Base-by-base conservation (phyloP, 345 rosid species). In the Gossypium arboreum region DNA sequence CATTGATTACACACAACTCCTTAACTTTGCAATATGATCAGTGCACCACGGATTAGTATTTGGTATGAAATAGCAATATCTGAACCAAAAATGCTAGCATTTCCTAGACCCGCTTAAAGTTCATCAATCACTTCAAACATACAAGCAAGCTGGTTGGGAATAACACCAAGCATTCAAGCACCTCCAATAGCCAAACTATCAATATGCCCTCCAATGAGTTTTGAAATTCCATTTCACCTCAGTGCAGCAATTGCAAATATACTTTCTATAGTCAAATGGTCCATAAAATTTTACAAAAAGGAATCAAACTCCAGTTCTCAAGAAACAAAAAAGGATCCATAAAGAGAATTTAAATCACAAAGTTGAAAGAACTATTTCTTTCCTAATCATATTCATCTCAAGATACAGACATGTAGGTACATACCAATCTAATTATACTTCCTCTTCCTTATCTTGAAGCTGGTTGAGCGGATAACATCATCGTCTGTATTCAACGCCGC, bases 391-490 rank as follows among this genome's bases (percentile, higher is more conserved):
- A 73, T 16, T 71, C 77, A 56, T 74, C 77, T 22, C 22, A 43
- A 24, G 67, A 61, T 73, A 73, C 70, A 73, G 44, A 73, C 12
- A 9, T 11, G 54, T 62, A 71, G 13, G 25, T 2, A 6, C 66
- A 52, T 52, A 55, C 71, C 18, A 39, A 79, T 75, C 78, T 84
- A 88, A 57, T 55, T 55, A 55, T 75, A 85, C 84, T 88, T 92
- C 82, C 92, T 85, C 90, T 87, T 90, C 79, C 85, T 85, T 45
- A 87, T 71, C 84, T 92, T 89, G 87, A 95, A 90, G 80, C 76
- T 84, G 73, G 89, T 83, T 7, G 91, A 89, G 78, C 99, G 83
- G 74, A 92, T 92, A 65, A 94, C 79, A 63, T 92, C 84, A 68
- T 92, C 97, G 43, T 95, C 98, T 0, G 87, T 70, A 2, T 77